A percentile compares a stretch with the other conserved stretches of the same genome.
phyloP scores from a whole-genome alignment of 2,329 filamentous ascomycete genomes.

The Penicillium sp. region DNA sequence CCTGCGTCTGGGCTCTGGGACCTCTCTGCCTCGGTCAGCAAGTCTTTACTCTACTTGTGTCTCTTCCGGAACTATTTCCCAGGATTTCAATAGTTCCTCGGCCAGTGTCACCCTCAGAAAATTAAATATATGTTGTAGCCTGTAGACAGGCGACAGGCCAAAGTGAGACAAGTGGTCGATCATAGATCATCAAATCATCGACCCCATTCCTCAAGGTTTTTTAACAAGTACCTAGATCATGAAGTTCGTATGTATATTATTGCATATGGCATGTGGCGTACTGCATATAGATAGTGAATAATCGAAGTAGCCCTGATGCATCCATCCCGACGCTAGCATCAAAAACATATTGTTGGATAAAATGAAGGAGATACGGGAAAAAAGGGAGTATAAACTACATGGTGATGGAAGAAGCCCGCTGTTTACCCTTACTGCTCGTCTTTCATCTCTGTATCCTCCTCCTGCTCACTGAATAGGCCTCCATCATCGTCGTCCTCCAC shows the following conservation, averaged over 20 bases:
- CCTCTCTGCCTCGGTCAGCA: background rate
- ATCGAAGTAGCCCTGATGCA: constrained; percentile 1
- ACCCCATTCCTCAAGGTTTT: background rate
- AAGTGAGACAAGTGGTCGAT: background rate
- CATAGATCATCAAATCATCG: background rate
- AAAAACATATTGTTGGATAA: constrained; percentile 14
- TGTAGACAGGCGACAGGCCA: background rate
- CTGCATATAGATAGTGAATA: background rate
- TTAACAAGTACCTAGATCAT: background rate
- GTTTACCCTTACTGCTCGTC: constrained; percentile 30
- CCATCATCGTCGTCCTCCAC: constrained; percentile 37
- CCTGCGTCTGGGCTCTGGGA: background rate
- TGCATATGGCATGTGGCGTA: background rate
- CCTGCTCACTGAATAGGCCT: constrained; percentile 43
- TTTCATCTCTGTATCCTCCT: constrained; percentile 44
- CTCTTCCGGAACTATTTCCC: background rate
- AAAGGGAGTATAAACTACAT: constrained; percentile 25
- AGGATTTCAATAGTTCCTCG: background rate
- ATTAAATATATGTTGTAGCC: background rate
- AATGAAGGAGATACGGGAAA: constrained; percentile 15
- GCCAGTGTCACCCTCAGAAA: background rate
- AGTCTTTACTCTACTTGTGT: background rate
- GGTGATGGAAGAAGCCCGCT: background rate
- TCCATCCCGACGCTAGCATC: constrained; percentile 17
- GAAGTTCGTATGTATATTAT: background rate